Percentiles rank a stretch among this genome's conserved stretches.
Evolutionary conservation across 2,329 filamentous ascomycete genomes (phyloP).

Genomic region (Scolecobasidium constrictum): DNA sequence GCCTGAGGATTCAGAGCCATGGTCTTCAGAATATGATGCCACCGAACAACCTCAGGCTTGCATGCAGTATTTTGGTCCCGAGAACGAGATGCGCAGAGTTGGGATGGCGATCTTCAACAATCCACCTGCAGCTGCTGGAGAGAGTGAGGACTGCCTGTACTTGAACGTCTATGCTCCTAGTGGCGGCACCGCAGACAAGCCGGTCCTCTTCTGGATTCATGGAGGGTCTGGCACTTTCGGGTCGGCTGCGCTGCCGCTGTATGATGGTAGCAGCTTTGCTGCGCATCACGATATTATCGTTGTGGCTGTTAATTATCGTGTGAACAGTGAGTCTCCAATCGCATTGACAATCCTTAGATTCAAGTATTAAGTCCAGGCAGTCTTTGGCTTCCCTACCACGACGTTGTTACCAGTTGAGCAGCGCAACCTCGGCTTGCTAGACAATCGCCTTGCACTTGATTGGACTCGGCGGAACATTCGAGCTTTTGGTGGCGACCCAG

Average conservation of each 20-base stretch:
- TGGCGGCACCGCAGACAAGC: constrained; percentile 15
- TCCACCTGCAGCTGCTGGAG: too few species aligned
- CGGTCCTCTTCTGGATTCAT: constrained; percentile 26
- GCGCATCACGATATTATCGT: constrained; percentile 24
- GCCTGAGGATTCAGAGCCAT: too few species aligned
- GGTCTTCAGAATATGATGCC: too few species aligned
- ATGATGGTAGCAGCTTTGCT: constrained; percentile 23
- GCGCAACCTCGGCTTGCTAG: constrained; percentile 5
- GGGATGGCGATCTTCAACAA: too few species aligned
- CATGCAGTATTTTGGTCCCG: too few species aligned
- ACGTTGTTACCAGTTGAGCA: too few species aligned
- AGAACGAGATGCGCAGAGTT: neutral
- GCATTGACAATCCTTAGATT: too few species aligned
- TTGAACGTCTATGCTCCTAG: constrained; percentile 23
- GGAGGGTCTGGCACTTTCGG: constrained; percentile 22
- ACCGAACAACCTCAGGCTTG: too few species aligned
- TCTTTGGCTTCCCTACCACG: too few species aligned
- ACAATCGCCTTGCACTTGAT: constrained; percentile 5
- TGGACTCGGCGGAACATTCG: constrained; percentile 4
- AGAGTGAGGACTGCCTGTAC: constrained; percentile 25
- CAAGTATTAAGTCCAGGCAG: too few species aligned
- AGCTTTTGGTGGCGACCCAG: constrained; percentile 9
- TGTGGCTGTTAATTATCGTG: too few species aligned
- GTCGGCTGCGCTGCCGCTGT: constrained; percentile 17
- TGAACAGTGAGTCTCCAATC: too few species aligned